Conservation (phyloP, 2,329 filamentous ascomycete species). For the Beauveria medogensis region DNA sequence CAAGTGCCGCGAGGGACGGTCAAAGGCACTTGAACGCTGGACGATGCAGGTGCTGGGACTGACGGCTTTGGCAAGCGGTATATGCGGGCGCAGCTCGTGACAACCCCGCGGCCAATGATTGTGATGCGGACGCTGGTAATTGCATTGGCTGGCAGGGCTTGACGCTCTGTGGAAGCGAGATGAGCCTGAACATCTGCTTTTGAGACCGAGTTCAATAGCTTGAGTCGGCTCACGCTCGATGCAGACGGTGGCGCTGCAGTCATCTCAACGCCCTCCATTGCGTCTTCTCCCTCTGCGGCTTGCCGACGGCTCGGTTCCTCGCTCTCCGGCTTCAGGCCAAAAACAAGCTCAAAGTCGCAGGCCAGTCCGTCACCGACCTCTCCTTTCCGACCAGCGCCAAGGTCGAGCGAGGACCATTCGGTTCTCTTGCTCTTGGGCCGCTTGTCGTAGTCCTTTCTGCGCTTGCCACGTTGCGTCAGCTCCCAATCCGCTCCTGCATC, state of each 20-base stretch:
- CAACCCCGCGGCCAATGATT: conserved; percentile 62
- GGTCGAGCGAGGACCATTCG: conserved; percentile 64
- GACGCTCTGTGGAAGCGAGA: conserved; percentile 15
- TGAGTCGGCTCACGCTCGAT: not conserved
- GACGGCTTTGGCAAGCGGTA: conserved; percentile 62
- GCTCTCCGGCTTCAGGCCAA: conserved; percentile 26
- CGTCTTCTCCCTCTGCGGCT: conserved; percentile 5
- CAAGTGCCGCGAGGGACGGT: conserved; percentile 26
- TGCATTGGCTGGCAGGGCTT: conserved; percentile 26
- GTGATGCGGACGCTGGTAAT: conserved; percentile 58
- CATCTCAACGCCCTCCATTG: conserved; percentile 9
- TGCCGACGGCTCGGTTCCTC: not conserved
- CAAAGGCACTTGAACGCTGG: conserved; percentile 38
- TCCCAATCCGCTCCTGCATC: conserved; percentile 75
- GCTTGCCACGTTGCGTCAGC: conserved; percentile 49
- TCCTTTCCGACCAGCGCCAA: conserved; percentile 67
- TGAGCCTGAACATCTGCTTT: conserved; percentile 15
- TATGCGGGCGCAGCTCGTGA: conserved; percentile 65
- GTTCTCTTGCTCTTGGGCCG: conserved; percentile 67
- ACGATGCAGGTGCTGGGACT: conserved; percentile 17
- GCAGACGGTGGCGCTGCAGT: conserved; percentile 5
- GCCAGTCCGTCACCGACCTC: conserved; percentile 76
- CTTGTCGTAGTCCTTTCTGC: conserved; percentile 20
- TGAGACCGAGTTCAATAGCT: conserved; percentile 20
- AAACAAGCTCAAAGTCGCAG: conserved; percentile 74